Conservation (phyloP, 1,139 yeast species). For the Yamadazyma diospyri region DNA sequence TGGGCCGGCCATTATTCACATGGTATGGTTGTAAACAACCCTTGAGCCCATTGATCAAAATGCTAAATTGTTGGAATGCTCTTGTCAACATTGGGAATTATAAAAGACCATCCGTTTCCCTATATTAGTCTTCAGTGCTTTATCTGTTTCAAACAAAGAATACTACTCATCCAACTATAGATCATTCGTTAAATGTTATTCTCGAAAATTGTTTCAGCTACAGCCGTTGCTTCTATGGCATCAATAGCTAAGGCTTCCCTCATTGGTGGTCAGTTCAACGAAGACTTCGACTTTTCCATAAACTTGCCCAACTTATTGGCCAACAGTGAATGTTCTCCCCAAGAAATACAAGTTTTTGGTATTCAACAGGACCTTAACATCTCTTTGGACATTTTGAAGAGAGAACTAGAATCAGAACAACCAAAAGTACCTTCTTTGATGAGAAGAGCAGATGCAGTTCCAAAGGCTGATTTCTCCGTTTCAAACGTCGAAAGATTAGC, state of each 20-base stretch:
- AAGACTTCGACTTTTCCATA: slow-evolving; percentile 14
- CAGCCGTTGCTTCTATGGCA: slow-evolving; percentile 13
- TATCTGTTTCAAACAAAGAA: too few species aligned
- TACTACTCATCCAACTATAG: slow-evolving; percentile 4
- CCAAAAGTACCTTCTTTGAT: slow-evolving; percentile 4
- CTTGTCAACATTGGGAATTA: too few species aligned
- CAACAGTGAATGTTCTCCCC: slow-evolving; percentile 2
- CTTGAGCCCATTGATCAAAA: too few species aligned
- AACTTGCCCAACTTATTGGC: slow-evolving; percentile 7
- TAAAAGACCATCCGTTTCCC: slow-evolving; percentile 3
- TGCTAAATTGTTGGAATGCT: too few species aligned
- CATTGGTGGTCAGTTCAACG: slow-evolving; percentile 10
- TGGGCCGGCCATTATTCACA: too few species aligned
- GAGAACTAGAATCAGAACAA: slow-evolving; percentile 12
- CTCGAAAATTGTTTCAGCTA: slow-evolving; percentile 12
- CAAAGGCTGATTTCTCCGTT: slow-evolving; percentile 27
- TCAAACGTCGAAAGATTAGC: slow-evolving; percentile 23
- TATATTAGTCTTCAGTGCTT: neutral
- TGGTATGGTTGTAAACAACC: too few species aligned
- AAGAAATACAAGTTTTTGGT: slow-evolving; percentile 10
- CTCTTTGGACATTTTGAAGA: slow-evolving; percentile 12
- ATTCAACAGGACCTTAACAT: slow-evolving; percentile 10
- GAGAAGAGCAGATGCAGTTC: slow-evolving; percentile 18
- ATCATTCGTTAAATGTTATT: slow-evolving; percentile 15
- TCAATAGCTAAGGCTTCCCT: slow-evolving; percentile 10